These are phyloP conservation scores for Blechomonas ayalai DNA, from an alignment of 208 protist species.

Conservation along the genomic window DNA sequence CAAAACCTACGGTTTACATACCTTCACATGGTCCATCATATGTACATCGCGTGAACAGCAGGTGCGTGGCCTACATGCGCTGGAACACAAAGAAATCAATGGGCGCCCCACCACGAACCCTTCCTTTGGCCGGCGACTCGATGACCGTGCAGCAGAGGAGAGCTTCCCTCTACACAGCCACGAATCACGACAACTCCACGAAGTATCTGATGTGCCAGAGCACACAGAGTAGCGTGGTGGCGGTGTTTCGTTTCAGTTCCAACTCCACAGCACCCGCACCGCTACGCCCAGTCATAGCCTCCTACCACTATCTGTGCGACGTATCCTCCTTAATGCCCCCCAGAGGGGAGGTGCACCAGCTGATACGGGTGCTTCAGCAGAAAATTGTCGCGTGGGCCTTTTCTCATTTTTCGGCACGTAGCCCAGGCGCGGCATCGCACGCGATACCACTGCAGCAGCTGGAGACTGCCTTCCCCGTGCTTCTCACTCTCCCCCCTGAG, in stretches of 20 bases:
- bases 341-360: no score
- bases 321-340: no score
- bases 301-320: no score
- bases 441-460: slow-evolving; percentile 13
- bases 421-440: slow-evolving; percentile 1
- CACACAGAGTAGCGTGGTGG: neutral
- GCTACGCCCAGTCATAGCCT: no score
- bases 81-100: slow-evolving; percentile 3
- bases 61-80: no score
- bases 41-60: no score
- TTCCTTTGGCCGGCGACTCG: neutral
- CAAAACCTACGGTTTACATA: no score
- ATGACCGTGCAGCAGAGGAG: neutral
- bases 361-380: slow-evolving; percentile 7
- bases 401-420: slow-evolving; percentile 1
- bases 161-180: neutral
- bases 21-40: no score
- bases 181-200: neutral
- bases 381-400: slow-evolving; percentile 26
- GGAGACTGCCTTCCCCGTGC: slow-evolving; percentile 19
- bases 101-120: slow-evolving; percentile 1
- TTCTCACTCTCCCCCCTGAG: slow-evolving; percentile 5
- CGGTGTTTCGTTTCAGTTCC: neutral
- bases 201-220: slow-evolving; percentile 1
- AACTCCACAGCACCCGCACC: no score